A percentile compares a stretch with the other conserved stretches of the same genome.
These are phyloP conservation scores for Stachybotrys chartarum DNA, from an alignment of 2,329 filamentous ascomycete species.

Conservation along the genomic window DNA sequence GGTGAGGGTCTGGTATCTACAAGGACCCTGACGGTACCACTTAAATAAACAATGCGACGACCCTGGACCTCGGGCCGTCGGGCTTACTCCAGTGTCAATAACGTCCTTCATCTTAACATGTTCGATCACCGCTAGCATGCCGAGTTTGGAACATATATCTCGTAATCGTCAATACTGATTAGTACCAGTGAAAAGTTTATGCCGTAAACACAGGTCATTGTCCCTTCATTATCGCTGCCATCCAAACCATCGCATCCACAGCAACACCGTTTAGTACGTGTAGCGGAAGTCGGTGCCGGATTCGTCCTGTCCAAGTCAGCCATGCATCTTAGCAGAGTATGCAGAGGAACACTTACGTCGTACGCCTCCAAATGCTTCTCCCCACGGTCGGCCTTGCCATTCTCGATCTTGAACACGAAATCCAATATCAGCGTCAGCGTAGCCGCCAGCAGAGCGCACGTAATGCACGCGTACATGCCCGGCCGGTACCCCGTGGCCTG, in stretches of 20 bases:
- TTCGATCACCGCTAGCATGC: too few relatives aligned
- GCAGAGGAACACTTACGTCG: slow-evolving; percentile 32
- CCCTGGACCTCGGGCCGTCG: too few relatives aligned
- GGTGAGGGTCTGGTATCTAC: too few relatives aligned
- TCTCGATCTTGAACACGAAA: slow-evolving; percentile 33
- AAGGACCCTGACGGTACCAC: too few relatives aligned
- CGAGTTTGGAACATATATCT: too few relatives aligned
- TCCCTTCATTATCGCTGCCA: neutral
- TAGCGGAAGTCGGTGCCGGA: neutral
- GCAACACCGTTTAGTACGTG: neutral
- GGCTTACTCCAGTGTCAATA: too few relatives aligned
- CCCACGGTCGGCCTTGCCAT: slow-evolving; percentile 44
- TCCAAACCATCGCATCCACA: neutral
- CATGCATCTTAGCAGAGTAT: neutral
- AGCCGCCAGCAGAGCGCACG: slow-evolving; percentile 38
- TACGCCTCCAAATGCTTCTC: slow-evolving; percentile 43
- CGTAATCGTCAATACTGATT: too few relatives aligned
- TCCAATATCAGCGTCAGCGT: slow-evolving; percentile 35
- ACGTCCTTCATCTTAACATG: too few relatives aligned
- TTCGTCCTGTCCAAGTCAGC: neutral
- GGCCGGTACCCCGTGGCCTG: slow-evolving; percentile 42
- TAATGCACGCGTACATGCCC: slow-evolving; percentile 48
- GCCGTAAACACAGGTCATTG: too few relatives aligned
- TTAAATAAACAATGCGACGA: too few relatives aligned
- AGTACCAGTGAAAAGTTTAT: too few relatives aligned